These are phyloP conservation scores for Oryza glaberrima DNA, from an alignment of 176 grass and related monocot species.

Conservation along the genomic window DNA sequence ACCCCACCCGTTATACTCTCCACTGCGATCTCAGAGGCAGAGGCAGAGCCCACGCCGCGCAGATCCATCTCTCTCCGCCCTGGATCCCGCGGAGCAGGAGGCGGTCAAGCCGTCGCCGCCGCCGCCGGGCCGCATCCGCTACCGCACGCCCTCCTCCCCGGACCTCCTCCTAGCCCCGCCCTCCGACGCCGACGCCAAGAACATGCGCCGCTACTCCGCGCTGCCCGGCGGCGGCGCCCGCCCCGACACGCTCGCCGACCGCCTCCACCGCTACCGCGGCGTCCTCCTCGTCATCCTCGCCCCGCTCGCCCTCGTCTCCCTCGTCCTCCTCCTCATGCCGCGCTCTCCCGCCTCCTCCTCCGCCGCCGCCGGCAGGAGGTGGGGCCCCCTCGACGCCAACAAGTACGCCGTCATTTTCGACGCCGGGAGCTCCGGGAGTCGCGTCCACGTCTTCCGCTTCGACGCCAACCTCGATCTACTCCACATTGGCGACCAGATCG, in stretches of 20 bases:
- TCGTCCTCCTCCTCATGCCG: slow-evolving; percentile 79
- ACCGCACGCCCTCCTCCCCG: slow-evolving; percentile 68
- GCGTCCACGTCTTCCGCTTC: slow-evolving; percentile 96
- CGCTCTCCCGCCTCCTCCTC: slow-evolving; percentile 23
- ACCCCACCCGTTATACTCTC: not conserved
- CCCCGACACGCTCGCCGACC: slow-evolving; percentile 60
- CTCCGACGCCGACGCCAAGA: slow-evolving; percentile 26
- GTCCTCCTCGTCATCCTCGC: slow-evolving; percentile 75
- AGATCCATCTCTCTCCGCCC: slow-evolving; percentile 40
- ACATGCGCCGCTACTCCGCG: slow-evolving; percentile 69
- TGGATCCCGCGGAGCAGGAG: slow-evolving; percentile 72
- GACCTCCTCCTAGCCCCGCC: slow-evolving; percentile 53
- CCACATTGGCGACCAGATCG: slow-evolving; percentile 79
- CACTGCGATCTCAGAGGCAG: not conserved
- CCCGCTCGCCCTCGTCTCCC: slow-evolving; percentile 69
- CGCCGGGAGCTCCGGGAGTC: slow-evolving; percentile 94
- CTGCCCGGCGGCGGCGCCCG: slow-evolving; percentile 38
- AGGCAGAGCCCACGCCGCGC: not conserved
- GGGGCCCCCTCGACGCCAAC: slow-evolving; percentile 18
- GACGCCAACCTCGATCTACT: slow-evolving; percentile 81
- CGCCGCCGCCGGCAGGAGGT: slow-evolving; percentile 12
- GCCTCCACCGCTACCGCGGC: slow-evolving; percentile 70
- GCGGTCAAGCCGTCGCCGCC: slow-evolving; percentile 56
- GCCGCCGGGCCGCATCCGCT: slow-evolving; percentile 68
- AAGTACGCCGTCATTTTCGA: slow-evolving; percentile 95